phyloP scores from a whole-genome alignment of 306 rosid species.

The Phaseolus lunatus region DNA sequence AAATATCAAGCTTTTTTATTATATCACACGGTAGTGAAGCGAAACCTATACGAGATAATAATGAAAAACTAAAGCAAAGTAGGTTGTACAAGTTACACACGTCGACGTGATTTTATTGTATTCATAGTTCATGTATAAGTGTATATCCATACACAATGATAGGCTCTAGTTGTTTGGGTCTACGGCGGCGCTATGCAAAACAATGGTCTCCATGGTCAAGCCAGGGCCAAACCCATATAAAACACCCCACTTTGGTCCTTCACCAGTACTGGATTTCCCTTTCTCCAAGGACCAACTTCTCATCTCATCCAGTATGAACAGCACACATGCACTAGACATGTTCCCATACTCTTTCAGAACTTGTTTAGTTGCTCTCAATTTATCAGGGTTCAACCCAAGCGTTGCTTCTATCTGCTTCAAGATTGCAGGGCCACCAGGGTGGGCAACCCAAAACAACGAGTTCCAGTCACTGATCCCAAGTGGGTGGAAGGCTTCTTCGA shows the following conservation, averaged over 20 bases:
- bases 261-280: conserved; percentile 47
- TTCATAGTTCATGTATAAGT: not conserved
- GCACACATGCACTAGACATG: conserved; percentile 49
- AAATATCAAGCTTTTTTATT: too few species aligned
- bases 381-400: conserved; percentile 40
- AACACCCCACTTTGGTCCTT: conserved; percentile 53
- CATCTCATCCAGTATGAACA: conserved; percentile 50
- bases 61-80: not conserved
- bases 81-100: not conserved
- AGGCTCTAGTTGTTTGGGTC: not conserved
- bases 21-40: not conserved
- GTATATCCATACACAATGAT: not conserved
- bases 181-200: conserved; percentile 36
- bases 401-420: conserved; percentile 37
- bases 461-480: conserved; percentile 48
- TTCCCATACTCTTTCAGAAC: conserved; percentile 51
- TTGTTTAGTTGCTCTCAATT: conserved; percentile 47
- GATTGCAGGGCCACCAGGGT: conserved; percentile 54
- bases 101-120: not conserved
- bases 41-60: not conserved
- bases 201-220: conserved; percentile 45
- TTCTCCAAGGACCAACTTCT: conserved; percentile 44
- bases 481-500: conserved; percentile 18
- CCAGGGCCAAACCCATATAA: conserved; percentile 44
- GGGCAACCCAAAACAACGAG: conserved; percentile 40